These are phyloP conservation scores for Aphanomyces cochlioides DNA, from an alignment of 352 stramenopile species.

Conservation along the genomic window DNA sequence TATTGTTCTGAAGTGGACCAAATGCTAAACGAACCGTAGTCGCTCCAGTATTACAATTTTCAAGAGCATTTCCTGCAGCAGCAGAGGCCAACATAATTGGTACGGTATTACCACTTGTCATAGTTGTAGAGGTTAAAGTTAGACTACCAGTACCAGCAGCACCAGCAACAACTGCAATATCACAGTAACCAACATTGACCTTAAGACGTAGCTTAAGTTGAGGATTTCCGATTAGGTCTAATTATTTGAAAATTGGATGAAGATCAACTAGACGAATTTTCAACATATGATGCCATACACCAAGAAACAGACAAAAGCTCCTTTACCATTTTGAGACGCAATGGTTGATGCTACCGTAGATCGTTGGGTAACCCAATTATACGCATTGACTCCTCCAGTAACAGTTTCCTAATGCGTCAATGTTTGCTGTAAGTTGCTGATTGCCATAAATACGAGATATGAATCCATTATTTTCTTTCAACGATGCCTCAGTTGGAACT, in stretches of 20 bases:
- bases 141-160: neutral
- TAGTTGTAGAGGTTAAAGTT: slow-evolving; percentile 18
- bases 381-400: neutral
- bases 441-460: slow-evolving; percentile 14
- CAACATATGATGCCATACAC: slow-evolving; percentile 31
- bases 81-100: slow-evolving; percentile 31
- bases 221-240: slow-evolving; percentile 33
- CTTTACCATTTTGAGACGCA: slow-evolving; percentile 5
- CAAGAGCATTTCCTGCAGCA: slow-evolving; percentile 25
- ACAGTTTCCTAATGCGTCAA: neutral
- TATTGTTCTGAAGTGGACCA: slow-evolving; percentile 26
- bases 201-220: slow-evolving; percentile 27
- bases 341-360: neutral
- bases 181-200: slow-evolving; percentile 22
- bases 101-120: slow-evolving; percentile 30
- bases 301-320: slow-evolving; percentile 14
- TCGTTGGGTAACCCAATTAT: neutral
- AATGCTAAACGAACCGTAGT: slow-evolving; percentile 25
- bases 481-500: too few relatives aligned
- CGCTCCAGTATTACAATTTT: neutral
- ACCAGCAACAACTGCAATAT: slow-evolving; percentile 16
- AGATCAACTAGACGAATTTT: slow-evolving; percentile 34
- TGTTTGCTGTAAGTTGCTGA: slow-evolving; percentile 13
- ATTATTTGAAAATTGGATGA: slow-evolving; percentile 34
- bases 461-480: neutral